Percentiles rank a stretch among this genome's conserved stretches.
These are phyloP conservation scores for Mesotaenium endlicherianum DNA, from an alignment of 139 green algal genomes.

Conservation along the genomic window DNA sequence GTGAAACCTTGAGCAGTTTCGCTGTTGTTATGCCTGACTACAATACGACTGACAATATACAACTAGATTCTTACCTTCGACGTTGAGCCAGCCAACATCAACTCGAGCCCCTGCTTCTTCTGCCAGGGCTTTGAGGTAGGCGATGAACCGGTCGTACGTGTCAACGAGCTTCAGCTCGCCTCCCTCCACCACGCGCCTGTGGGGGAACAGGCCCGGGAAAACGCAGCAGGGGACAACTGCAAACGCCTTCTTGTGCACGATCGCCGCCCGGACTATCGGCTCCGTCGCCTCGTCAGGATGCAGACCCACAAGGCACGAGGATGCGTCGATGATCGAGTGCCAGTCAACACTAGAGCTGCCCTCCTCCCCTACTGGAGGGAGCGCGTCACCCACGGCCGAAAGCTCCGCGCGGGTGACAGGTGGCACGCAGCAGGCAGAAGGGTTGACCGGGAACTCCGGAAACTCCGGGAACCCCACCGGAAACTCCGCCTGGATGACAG, in stretches of 20 bases:
- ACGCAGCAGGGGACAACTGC: constrained; percentile 59
- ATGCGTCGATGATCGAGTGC: background rate
- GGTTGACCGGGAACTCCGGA: too few species aligned
- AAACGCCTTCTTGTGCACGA: constrained; percentile 39
- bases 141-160: constrained; percentile 5
- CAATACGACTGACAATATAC: constrained; percentile 15
- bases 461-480: too few species aligned
- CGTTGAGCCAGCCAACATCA: constrained; percentile 17
- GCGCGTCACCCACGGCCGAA: too few species aligned
- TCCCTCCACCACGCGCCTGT: background rate
- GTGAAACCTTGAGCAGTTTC: too few species aligned
- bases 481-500: background rate
- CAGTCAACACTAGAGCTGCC: too few species aligned
- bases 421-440: too few species aligned
- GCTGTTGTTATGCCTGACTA: too few species aligned
- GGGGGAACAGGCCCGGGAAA: constrained; percentile 42
- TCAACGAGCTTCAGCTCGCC: constrained; percentile 20
- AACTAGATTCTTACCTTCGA: constrained; percentile 18
- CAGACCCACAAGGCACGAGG: constrained; percentile 47
- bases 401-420: too few species aligned
- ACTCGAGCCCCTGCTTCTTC: background rate
- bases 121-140: constrained; percentile 10
- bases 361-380: too few species aligned
- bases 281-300: constrained; percentile 59
- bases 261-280: constrained; percentile 52